Evolutionary conservation across 179 eudicot species (phyloP), one percentile per base, ranked within the genome.

Genomic region (Nepenthes alata): DNA sequence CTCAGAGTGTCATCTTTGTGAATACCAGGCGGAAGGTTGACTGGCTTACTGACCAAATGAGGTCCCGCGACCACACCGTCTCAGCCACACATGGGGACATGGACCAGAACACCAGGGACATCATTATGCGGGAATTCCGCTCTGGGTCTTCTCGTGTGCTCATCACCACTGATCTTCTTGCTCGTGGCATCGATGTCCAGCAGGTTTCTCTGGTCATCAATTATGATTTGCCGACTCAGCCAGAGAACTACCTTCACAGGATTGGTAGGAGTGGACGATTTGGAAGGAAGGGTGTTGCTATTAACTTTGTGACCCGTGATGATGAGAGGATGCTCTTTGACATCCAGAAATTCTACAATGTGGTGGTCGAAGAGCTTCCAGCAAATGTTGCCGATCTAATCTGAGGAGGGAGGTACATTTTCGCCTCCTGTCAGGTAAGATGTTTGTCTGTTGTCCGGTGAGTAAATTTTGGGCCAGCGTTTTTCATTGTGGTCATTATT

Each of bases 21-120:
- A 72, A 72, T 67, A 72, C 75, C 25, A 63, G 75, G 6, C 70
- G 75, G 35, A 72, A 72, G 62, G 75, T 72, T 8, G 75, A 72
- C 59, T 72, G 75, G 75, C 67, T 72, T 3, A 72, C 75, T 10
- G 71, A 72, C 41, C 63, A 66, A 11, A 66, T 72, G 75, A 14
- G 75, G 1, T 50, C 59, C 59, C 66, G 67, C 4, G 75, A 72
- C 37, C 75, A 72, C 71, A 66, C 71, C 0, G 73, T 69, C 14
- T 69, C 73, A 1, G 67, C 73, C 6, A 69, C 73, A 14, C 73
- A 69, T 15, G 73, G 67, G 12, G 75, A 72, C 70, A 72, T 72
- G 75, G 75, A 72, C 67, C 71, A 62, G 63, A 72, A 72, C 71
- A 67, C 61, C 37, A 59, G 75, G 34, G 70, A 66, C 61, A 62